Conservation (phyloP, 495 filamentous ascomycete genomes). For the Podospora pseudopauciseta region DNA sequence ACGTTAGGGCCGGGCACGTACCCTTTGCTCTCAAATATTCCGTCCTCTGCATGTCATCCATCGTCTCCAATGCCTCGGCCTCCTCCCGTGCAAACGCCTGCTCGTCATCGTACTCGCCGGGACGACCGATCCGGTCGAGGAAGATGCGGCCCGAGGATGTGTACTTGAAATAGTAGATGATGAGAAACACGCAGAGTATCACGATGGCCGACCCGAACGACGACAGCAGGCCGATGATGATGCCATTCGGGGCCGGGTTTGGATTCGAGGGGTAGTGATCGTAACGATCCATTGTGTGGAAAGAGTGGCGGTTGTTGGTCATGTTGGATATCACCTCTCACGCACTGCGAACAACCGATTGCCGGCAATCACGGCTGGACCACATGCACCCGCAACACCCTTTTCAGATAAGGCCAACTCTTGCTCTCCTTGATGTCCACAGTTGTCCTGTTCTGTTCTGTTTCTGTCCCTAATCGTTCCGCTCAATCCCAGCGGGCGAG, state of each 20-base stretch:
- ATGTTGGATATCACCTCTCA: neutral
- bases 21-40: slow-evolving; percentile 96
- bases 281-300: slow-evolving; percentile 22
- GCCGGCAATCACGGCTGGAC: slow-evolving; percentile 13
- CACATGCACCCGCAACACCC: slow-evolving; percentile 22
- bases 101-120: slow-evolving; percentile 97
- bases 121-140: slow-evolving; percentile 86
- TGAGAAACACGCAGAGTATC: slow-evolving; percentile 71
- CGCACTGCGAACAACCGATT: slow-evolving; percentile 16
- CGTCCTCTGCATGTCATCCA: slow-evolving; percentile 87
- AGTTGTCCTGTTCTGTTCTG: neutral
- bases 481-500: neutral
- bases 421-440: neutral
- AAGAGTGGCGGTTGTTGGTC: neutral
- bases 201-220: slow-evolving; percentile 90
- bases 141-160: slow-evolving; percentile 86
- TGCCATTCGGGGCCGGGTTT: slow-evolving; percentile 54
- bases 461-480: neutral
- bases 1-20: slow-evolving; percentile 38
- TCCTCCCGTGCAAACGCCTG: slow-evolving; percentile 89
- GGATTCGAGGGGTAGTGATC: slow-evolving; percentile 29
- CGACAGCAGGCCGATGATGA: slow-evolving; percentile 93
- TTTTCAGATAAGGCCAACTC: neutral
- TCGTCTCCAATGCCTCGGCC: slow-evolving; percentile 87
- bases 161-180: slow-evolving; percentile 93